Percentiles rank a stretch among this genome's conserved stretches.
phyloP scores from a whole-genome alignment of 352 stramenopile species.

The Pythium plurisporium region DNA sequence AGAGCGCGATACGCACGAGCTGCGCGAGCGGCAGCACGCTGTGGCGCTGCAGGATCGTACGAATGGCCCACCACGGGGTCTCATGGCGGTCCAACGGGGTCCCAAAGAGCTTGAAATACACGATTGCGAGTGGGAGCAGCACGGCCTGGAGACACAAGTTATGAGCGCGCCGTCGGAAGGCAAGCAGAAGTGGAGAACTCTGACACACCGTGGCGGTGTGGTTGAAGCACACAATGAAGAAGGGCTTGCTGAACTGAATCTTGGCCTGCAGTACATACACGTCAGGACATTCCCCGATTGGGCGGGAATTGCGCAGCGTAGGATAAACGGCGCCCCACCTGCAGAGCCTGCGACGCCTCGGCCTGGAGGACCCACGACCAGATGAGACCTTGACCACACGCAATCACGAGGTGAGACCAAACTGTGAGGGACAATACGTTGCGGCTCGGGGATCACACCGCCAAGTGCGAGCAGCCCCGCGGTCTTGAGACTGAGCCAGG shows the following conservation, averaged over 20 bases:
- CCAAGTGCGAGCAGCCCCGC: neutral
- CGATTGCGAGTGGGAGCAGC: slow-evolving; percentile 33
- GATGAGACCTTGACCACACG: neutral
- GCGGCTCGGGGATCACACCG: too few relatives aligned
- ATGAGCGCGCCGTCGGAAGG: neutral
- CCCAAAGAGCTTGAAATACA: slow-evolving; percentile 30
- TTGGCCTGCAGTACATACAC: slow-evolving; percentile 18
- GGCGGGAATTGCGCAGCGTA: neutral
- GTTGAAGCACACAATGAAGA: slow-evolving; percentile 61
- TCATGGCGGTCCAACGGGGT: slow-evolving; percentile 14
- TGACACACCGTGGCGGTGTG: slow-evolving; percentile 30
- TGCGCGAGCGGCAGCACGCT: slow-evolving; percentile 28
- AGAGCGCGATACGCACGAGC: slow-evolving; percentile 31
- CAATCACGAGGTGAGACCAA: neutral
- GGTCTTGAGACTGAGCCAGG: neutral
- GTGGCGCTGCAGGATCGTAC: slow-evolving; percentile 28
- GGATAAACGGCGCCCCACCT: neutral
- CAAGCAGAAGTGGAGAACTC: neutral
- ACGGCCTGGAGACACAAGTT: slow-evolving; percentile 20
- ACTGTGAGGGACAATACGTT: neutral
- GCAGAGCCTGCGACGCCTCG: slow-evolving; percentile 9
- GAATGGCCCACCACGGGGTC: slow-evolving; percentile 19
- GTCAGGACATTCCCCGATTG: neutral
- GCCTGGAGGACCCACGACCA: slow-evolving; percentile 11
- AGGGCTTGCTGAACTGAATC: slow-evolving; percentile 44